phyloP scores from a whole-genome alignment of 2,329 filamentous ascomycete genomes.

The Rugonectria rugulosa region DNA sequence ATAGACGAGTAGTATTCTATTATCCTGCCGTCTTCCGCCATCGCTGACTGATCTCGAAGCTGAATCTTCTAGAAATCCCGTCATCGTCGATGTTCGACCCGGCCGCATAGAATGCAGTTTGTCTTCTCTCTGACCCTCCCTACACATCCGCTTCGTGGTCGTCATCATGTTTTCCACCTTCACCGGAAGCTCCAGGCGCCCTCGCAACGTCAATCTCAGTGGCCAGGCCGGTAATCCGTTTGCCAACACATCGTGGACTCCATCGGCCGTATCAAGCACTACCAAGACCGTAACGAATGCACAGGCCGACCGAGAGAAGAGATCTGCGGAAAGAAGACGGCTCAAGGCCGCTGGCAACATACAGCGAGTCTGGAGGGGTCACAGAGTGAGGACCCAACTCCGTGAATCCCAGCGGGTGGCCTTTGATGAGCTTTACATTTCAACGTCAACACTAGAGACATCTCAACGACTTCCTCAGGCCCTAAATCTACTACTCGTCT shows the following conservation, averaged over 20 bases:
- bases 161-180: conserved; percentile 86
- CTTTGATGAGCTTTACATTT: conserved; percentile 68
- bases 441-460: conserved; percentile 41
- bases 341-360: conserved; percentile 76
- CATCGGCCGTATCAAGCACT: conserved; percentile 66
- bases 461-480: conserved; percentile 49
- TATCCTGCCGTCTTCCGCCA: conserved; percentile 3
- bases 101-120: conserved; percentile 24
- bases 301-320: conserved; percentile 81
- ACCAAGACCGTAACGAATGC: conserved; percentile 84
- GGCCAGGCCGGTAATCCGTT: conserved; percentile 86
- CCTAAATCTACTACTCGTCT: conserved; percentile 57
- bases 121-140: conserved; percentile 15
- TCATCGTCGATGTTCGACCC: conserved; percentile 10
- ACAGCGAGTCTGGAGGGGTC: conserved; percentile 84
- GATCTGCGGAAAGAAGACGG: conserved; percentile 82
- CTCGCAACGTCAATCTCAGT: conserved; percentile 92
- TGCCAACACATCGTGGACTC: conserved; percentile 66
- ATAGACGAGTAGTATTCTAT: conserved; percentile 30
- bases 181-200: conserved; percentile 83
- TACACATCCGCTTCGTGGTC: conserved; percentile 16
- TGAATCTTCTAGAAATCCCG: conserved; percentile 41
- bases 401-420: conserved; percentile 63
- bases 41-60: conserved; percentile 36
- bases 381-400: conserved; percentile 67